Evolutionary conservation across 768 basidiomycete genomes (phyloP).

Genomic region (Naganishia randhawae): DNA sequence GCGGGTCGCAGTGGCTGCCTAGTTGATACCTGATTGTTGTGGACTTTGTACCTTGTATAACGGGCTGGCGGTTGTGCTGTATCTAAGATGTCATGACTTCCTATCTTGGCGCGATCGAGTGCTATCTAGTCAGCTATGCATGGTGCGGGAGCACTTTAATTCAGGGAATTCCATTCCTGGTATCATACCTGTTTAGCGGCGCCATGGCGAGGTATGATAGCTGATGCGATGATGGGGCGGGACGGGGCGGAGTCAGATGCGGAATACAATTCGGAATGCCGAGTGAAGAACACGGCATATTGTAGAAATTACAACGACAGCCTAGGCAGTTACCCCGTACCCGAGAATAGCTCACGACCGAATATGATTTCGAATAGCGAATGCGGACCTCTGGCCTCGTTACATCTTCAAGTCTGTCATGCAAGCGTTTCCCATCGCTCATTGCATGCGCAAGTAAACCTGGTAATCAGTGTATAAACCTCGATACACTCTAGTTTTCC

Average conservation of each 20-base stretch:
- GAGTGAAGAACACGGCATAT: neutral
- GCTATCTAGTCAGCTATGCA: no score
- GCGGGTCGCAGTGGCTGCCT: constrained; percentile 31
- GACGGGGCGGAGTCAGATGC: neutral
- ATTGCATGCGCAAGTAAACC: neutral
- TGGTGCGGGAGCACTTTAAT: no score
- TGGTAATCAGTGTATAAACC: no score
- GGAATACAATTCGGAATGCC: neutral
- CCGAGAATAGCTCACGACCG: constrained; percentile 3
- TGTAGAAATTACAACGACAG: neutral
- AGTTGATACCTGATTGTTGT: neutral
- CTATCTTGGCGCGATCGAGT: no score
- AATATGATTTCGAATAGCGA: neutral
- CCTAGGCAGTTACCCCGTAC: neutral
- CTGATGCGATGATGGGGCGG: neutral
- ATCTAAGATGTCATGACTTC: no score
- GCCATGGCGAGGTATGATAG: no score
- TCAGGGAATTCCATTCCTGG: no score
- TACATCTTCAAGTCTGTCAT: neutral
- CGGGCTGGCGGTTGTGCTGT: neutral
- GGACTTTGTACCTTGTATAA: constrained; percentile 1
- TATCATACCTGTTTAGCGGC: no score
- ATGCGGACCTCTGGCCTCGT: no score
- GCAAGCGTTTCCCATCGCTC: no score
- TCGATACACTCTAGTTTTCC: no score